A percentile compares a stretch with the other conserved stretches of the same genome.
These are phyloP conservation scores for Mimosa bimucronata DNA, from an alignment of 306 rosid species.

Conservation along the genomic window DNA sequence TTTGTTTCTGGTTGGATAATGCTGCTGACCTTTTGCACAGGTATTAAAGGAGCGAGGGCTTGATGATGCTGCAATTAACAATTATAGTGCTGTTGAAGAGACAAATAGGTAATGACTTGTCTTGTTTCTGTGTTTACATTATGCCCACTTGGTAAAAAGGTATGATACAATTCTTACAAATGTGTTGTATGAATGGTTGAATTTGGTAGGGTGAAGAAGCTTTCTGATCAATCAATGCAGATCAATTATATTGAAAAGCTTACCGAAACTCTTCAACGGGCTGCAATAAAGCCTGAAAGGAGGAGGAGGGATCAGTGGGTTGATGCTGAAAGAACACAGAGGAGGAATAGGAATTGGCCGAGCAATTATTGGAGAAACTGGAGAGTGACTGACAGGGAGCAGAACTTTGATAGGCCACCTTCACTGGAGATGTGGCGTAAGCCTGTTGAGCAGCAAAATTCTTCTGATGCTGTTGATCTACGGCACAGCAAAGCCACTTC, in stretches of 20 bases:
- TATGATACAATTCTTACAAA: conserved; percentile 28
- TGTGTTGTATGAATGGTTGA: conserved; percentile 61
- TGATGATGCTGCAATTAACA: conserved; percentile 59
- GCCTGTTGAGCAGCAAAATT: conserved; percentile 70
- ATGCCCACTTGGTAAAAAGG: not conserved
- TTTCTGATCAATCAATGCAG: conserved; percentile 49
- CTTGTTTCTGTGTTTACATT: conserved; percentile 17
- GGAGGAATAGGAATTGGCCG: too few relatives aligned
- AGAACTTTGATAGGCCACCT: too few relatives aligned
- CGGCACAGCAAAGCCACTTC: conserved; percentile 78
- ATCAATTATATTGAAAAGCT: conserved; percentile 40
- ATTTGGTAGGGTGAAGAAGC: conserved; percentile 61
- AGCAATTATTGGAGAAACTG: conserved; percentile 61
- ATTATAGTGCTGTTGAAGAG: conserved; percentile 55
- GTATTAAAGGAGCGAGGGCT: conserved; percentile 90
- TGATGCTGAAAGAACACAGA: conserved; percentile 66
- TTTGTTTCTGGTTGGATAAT: conserved; percentile 28
- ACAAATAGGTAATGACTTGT: conserved; percentile 59
- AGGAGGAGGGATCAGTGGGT: conserved; percentile 66
- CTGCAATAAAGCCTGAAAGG: conserved; percentile 62
- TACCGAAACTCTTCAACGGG: conserved; percentile 55
- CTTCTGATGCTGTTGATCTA: conserved; percentile 49
- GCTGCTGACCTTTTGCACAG: conserved; percentile 47
- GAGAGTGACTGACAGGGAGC: conserved; percentile 61
- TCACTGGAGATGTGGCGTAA: conserved; percentile 94